Base-by-base conservation (phyloP, 768 basidiomycete genomes). In the Neoboletus subvelutipes region DNA sequence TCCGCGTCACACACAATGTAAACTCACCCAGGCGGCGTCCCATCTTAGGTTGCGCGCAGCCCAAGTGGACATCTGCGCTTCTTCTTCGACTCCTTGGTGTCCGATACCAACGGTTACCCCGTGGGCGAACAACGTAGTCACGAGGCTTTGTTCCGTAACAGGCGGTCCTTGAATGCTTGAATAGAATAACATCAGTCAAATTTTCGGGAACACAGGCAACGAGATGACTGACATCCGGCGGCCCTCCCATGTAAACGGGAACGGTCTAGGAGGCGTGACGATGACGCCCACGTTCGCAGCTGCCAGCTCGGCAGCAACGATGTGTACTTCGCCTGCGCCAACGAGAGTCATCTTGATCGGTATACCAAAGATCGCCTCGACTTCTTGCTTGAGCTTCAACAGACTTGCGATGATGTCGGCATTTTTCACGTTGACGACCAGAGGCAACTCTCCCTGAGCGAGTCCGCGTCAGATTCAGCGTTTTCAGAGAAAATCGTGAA, bases 1-100 rank as follows among this genome's bases (percentile, higher is more conserved):
- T 28, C 36, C 22, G 9, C 12, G 15, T 33, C 43, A 47, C 15
- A 26, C 11, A 26, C 69, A 15, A 1, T 73, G 80, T 45, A 50
- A n/a, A 88, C 95, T 88, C 94, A 97, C 97, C 96, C 98, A 53
- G 88, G 82, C 69, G 89, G 72, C 68, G 83, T 98, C 69, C 98
- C 95, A 71, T 86, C 40, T 94, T 92, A 52, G 89, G 88, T 60
- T 92, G 88, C 7, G 94, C 92, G 49, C 97, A 78, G 52, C 98
- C 78, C 56, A 98, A 76, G 53, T 93, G 79, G 70, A 95, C 90
- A 28, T 88, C 71, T 26, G 86, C 83, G 39, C 84, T 81, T 60
- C 81, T 85, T 45, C 81, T 79, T 17, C 68, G 77, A 50, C 71
- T 1, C 78, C 67, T 40, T 68, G 55, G 45, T 60, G 63, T 50